These are phyloP conservation scores for Chondrus crispus DNA, from an alignment of 23 red algal genomes.

Conservation along the genomic window DNA sequence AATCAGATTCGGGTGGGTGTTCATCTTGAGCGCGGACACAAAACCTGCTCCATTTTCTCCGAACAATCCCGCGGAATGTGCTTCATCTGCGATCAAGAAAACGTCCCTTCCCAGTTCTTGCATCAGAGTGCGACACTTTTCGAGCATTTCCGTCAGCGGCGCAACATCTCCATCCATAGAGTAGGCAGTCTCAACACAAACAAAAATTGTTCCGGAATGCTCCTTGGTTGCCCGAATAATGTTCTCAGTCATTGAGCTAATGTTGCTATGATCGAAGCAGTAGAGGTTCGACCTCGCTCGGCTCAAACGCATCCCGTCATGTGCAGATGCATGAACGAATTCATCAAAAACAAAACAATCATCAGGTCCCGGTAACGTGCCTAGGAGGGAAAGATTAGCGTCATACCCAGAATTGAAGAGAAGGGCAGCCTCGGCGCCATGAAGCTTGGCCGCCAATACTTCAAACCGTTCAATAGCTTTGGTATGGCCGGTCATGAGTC, in stretches of 20 bases:
- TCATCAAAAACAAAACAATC: conserved; percentile 76
- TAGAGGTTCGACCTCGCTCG: conserved; percentile 18
- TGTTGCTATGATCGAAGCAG: conserved; percentile 73
- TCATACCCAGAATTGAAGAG: conserved; percentile 80
- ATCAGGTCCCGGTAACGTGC: conserved; percentile 11
- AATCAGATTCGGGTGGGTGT: conserved; percentile 66
- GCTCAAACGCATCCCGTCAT: conserved; percentile 83
- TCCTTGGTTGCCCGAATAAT: not conserved
- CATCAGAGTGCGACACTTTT: not conserved
- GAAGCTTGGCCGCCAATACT: conserved; percentile 34
- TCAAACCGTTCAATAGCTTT: conserved; percentile 37
- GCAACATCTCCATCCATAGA: conserved; percentile 96
- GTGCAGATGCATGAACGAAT: conserved; percentile 72
- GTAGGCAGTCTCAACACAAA: conserved; percentile 86
- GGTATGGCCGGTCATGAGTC: conserved; percentile 79
- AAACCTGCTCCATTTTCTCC: conserved; percentile 70
- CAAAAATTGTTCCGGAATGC: conserved; percentile 9
- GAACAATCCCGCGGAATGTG: conserved; percentile 80
- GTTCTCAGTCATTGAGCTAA: conserved; percentile 7
- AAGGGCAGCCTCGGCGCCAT: conserved; percentile 50
- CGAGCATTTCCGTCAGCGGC: conserved; percentile 57
- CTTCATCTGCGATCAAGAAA: conserved; percentile 85
- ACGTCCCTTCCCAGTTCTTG: conserved; percentile 13
- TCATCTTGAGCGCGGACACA: conserved; percentile 13
- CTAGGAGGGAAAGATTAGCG: conserved; percentile 74